A percentile compares a stretch with the other conserved stretches of the same genome.
Evolutionary conservation across 345 rosid genomes (phyloP).

Genomic region (Euclidium syriacum): DNA sequence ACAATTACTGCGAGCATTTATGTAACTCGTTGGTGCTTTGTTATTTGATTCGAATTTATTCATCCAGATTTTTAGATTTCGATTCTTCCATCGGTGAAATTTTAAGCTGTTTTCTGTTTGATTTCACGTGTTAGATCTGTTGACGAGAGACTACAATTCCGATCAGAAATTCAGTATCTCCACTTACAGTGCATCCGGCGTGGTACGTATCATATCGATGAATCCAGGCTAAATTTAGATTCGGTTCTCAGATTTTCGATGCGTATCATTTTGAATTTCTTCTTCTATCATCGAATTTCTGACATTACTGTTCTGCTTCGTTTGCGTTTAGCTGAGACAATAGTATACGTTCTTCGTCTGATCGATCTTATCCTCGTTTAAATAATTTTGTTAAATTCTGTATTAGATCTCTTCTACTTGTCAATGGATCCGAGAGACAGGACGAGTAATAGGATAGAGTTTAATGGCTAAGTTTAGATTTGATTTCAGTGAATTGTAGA

Average conservation of each 20-base stretch:
- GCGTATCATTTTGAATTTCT: neutral
- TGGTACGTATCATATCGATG: conserved; percentile 44
- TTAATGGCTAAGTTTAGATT: no score
- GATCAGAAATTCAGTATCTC: conserved; percentile 78
- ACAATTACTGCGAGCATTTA: neutral
- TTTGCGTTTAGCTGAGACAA: neutral
- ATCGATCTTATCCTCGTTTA: neutral
- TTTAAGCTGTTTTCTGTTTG: conserved; percentile 1
- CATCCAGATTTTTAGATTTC: neutral
- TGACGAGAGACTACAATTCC: conserved; percentile 71
- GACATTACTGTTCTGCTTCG: neutral
- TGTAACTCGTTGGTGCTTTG: neutral
- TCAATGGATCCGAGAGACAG: neutral
- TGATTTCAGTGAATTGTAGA: no score
- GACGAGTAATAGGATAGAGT: neutral
- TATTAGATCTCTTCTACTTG: neutral
- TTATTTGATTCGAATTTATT: neutral
- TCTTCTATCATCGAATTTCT: neutral
- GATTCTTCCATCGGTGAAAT: neutral
- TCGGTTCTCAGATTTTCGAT: neutral
- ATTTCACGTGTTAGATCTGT: conserved; percentile 50
- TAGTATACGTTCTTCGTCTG: neutral
- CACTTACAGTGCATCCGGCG: conserved; percentile 60
- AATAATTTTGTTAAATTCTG: neutral
- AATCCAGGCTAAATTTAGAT: neutral